These are phyloP conservation scores for Thalassiosira ordinaria DNA, from an alignment of 352 stramenopile genomes.

Conservation along the genomic window DNA sequence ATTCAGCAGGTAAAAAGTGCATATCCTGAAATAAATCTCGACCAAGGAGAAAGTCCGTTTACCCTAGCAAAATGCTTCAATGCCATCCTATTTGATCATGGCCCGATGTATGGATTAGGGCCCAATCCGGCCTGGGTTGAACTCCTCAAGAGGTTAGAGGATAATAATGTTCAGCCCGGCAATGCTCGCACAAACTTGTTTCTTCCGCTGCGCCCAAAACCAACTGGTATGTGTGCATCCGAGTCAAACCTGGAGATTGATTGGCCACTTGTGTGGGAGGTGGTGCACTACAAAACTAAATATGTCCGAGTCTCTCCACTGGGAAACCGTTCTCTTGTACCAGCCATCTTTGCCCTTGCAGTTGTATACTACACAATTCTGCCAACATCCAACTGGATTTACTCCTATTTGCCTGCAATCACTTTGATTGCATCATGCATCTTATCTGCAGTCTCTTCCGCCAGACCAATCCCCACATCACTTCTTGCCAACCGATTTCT, in stretches of 20 bases:
- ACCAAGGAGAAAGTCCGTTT: slow-evolving; percentile 15
- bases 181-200: slow-evolving; percentile 37
- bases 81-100: slow-evolving; percentile 33
- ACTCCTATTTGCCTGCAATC: background rate
- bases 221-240: background rate
- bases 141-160: slow-evolving; percentile 6
- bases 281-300: slow-evolving; percentile 22
- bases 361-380: background rate
- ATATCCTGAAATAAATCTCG: slow-evolving; percentile 2
- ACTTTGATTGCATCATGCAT: background rate
- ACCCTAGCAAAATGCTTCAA: slow-evolving; percentile 52
- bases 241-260: slow-evolving; percentile 22
- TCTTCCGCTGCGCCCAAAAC: slow-evolving; percentile 27
- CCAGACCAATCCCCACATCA: slow-evolving; percentile 15
- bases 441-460: background rate
- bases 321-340: background rate
- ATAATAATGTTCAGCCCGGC: slow-evolving; percentile 1
- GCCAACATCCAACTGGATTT: background rate
- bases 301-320: background rate
- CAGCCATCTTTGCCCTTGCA: background rate
- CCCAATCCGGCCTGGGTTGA: background rate
- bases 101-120: slow-evolving; percentile 33
- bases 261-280: slow-evolving; percentile 40
- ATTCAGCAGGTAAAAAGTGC: slow-evolving; percentile 17
- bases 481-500: slow-evolving; percentile 50